Base-by-base conservation (phyloP, 164 flowering plant species). In the Echeveria elegans region DNA sequence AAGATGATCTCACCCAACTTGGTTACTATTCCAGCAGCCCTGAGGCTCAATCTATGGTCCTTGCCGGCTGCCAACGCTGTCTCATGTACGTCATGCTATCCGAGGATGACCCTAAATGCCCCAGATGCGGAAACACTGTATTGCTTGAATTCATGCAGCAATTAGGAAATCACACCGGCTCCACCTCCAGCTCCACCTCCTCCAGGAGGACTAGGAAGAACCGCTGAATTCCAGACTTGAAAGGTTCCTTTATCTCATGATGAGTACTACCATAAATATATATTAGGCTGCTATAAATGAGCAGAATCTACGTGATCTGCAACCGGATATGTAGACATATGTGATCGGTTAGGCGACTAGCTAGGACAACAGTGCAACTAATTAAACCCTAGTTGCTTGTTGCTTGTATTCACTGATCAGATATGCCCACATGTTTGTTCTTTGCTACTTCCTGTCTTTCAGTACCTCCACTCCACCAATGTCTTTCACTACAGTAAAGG, bases 1-100 rank as follows among this genome's bases (percentile, higher is more conserved):
- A 71, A 26, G 82, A 80, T 0, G 76, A 73, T 37, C 53, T 23
- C 0, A 62, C 67, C 14, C 64, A 70, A 37, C 66, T 63, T n/a
- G 66, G 66, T 14, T 56, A 56, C 24, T 80, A 79, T 70, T 71
- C 82, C 1, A 75, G 68, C 72, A 84, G 89, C 72, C 88, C 88
- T 0, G 91, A 85, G 68, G 77, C 85, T 0, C 79, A 85, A 0
- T 86, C 97, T 11, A 89, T 92, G 97, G 77, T 86, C 68, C 77
- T 92, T 26, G 92, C 77, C 0, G 97, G 96, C 0, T 92, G 96
- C 63, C 97, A 90, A 0, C 80, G 89, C 26, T 92, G 96, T 72
- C 84, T 87, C 64, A 84, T 92, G 90, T 92, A 86, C 66, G 96
- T 92, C 30, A 89, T 92, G 97, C 80, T 89, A 9, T 77, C 88